These are phyloP conservation scores for Filobasidium wieringae DNA, from an alignment of 768 basidiomycete genomes.

Conservation along the genomic window DNA sequence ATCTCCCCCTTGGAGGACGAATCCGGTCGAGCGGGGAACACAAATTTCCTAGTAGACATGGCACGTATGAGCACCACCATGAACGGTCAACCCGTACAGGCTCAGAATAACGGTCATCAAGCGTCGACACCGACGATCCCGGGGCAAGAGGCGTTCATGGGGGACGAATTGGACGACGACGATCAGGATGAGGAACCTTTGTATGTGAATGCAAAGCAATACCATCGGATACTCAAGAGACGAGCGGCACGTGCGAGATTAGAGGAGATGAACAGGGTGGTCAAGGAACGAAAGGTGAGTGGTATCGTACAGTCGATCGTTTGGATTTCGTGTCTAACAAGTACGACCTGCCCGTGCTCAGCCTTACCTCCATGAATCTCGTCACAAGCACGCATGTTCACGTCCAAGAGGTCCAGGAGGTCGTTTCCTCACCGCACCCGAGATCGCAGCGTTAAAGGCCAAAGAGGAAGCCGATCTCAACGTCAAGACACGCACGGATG, in stretches of 20 bases:
- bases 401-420: constrained; percentile 94
- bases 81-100: neutral
- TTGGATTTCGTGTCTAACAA: constrained; percentile 1
- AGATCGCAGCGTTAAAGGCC: constrained; percentile 47
- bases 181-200: constrained; percentile 66
- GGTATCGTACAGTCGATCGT: neutral
- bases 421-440: constrained; percentile 90
- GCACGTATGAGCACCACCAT: neutral
- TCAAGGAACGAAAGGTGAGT: constrained; percentile 77
- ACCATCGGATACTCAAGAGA: constrained; percentile 93
- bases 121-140: neutral
- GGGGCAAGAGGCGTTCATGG: neutral
- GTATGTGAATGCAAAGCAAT: constrained; percentile 99
- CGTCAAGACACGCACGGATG: neutral
- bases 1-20: neutral
- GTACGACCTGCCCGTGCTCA: constrained; percentile 29
- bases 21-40: neutral
- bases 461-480: constrained; percentile 13
- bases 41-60: neutral
- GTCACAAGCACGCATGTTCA: constrained; percentile 96
- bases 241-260: constrained; percentile 78
- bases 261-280: constrained; percentile 86
- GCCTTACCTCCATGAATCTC: constrained; percentile 97
- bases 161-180: constrained; percentile 5
- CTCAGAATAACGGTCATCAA: neutral